phyloP scores from a whole-genome alignment of 495 filamentous ascomycete species.

The Penicillium salamii region DNA sequence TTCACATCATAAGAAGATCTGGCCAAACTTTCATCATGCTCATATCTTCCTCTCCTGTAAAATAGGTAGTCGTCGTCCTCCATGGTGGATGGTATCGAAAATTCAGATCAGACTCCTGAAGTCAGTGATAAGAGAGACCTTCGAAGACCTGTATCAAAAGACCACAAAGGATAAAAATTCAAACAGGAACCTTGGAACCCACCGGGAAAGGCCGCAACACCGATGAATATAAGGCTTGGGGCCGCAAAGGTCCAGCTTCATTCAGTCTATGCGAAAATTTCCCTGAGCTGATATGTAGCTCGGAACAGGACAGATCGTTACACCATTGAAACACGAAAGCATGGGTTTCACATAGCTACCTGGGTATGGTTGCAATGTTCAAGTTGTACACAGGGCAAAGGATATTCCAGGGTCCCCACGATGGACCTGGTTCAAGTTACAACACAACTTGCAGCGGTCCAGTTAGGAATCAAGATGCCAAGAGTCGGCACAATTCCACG shows the following conservation, averaged over 20 bases:
- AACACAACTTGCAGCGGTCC: background rate
- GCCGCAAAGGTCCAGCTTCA: background rate
- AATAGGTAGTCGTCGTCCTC: constrained; percentile 8
- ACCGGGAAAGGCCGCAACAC: background rate
- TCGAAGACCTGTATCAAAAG: too few species aligned
- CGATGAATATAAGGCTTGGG: background rate
- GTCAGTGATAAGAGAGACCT: background rate
- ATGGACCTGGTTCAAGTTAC: background rate
- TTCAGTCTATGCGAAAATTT: constrained; percentile 1
- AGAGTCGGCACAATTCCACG: constrained; percentile 13
- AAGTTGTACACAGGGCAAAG: background rate
- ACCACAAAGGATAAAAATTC: background rate
- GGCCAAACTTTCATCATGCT: background rate
- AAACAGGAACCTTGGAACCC: background rate
- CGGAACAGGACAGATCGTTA: constrained; percentile 5
- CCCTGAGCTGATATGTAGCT: background rate
- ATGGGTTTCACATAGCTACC: background rate
- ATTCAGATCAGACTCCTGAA: background rate
- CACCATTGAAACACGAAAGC: background rate
- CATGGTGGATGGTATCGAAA: background rate
- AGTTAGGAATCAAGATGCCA: constrained; percentile 3
- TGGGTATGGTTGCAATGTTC: background rate
- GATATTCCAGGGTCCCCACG: background rate
- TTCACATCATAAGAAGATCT: constrained; percentile 5
- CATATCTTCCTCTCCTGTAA: constrained; percentile 8